phyloP scores from a whole-genome alignment of 345 rosid genomes.

The Leavenworthia alabamica region DNA sequence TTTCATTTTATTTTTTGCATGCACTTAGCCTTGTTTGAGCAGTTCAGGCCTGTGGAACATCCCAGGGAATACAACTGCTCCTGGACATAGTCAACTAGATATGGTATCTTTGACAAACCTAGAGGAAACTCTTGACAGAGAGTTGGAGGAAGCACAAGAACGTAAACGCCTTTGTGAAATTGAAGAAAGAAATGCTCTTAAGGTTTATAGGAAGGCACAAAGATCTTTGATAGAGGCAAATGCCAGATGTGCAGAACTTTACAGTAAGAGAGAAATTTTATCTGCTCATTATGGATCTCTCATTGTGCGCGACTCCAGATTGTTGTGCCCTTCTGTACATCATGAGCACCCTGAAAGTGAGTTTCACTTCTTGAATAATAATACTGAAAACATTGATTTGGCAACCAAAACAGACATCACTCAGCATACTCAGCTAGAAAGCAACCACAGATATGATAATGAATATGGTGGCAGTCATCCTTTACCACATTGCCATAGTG shows the following conservation, averaged over 20 bases:
- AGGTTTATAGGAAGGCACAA: slow-evolving; percentile 79
- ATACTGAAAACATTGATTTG: slow-evolving; percentile 36
- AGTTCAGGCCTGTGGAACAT: slow-evolving; percentile 35
- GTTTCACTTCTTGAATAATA: slow-evolving; percentile 31
- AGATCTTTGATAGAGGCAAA: slow-evolving; percentile 86
- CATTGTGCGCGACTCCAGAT: slow-evolving; percentile 48
- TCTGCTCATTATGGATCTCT: slow-evolving; percentile 64
- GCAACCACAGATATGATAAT: slow-evolving; percentile 14
- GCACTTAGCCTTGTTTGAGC: slow-evolving; percentile 42
- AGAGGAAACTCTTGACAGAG: slow-evolving; percentile 82
- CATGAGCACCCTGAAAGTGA: slow-evolving; percentile 37
- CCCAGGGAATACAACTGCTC: slow-evolving; percentile 34
- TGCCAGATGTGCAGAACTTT: slow-evolving; percentile 65
- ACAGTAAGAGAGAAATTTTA: slow-evolving; percentile 64
- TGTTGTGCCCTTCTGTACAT: slow-evolving; percentile 46
- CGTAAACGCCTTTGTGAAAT: slow-evolving; percentile 60
- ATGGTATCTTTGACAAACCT: slow-evolving; percentile 48
- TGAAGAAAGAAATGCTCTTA: slow-evolving; percentile 93
- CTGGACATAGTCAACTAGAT: slow-evolving; percentile 35
- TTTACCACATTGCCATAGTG: slow-evolving; percentile 30
- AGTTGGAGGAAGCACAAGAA: slow-evolving; percentile 81
- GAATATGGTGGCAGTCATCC: slow-evolving; percentile 18
- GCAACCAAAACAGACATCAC: slow-evolving; percentile 37
- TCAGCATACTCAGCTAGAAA: slow-evolving; percentile 34
- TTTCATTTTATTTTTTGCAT: slow-evolving; percentile 12